Evolutionary conservation across 2,329 filamentous ascomycete species (phyloP).

Genomic region (Fusarium burgessii): DNA sequence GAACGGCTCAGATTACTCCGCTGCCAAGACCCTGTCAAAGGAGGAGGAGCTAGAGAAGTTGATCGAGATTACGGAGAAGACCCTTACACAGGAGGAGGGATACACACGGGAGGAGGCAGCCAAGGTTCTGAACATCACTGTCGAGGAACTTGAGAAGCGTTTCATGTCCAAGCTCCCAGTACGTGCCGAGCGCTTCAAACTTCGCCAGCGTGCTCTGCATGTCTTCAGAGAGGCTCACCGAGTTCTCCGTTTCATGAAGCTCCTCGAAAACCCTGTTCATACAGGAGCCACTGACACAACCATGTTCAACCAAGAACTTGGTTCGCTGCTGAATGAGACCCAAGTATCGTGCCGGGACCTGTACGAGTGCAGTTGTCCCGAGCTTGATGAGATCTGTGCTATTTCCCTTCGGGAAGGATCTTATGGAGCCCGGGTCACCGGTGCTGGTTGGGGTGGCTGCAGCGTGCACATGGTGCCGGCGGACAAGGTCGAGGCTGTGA

Average conservation of each 20-base stretch:
- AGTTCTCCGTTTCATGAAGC: constrained; percentile 83
- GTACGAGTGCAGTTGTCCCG: constrained; percentile 92
- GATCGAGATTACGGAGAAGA: constrained; percentile 74
- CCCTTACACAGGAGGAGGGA: constrained; percentile 81
- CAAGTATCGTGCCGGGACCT: constrained; percentile 87
- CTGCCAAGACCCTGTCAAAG: constrained; percentile 59
- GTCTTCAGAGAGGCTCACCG: constrained; percentile 91
- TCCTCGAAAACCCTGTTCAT: constrained; percentile 70
- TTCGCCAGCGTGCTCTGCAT: constrained; percentile 88
- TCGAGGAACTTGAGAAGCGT: constrained; percentile 77
- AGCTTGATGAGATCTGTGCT: constrained; percentile 88
- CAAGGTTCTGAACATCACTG: constrained; percentile 73
- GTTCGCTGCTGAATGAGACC: constrained; percentile 87
- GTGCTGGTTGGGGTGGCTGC: constrained; percentile 97
- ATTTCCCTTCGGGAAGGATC: constrained; percentile 83
- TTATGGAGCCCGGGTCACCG: constrained; percentile 87
- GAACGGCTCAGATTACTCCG: constrained; percentile 52
- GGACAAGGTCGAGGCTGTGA: constrained; percentile 83
- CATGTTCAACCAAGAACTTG: constrained; percentile 75
- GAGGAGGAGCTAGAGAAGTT: constrained; percentile 80
- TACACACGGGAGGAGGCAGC: constrained; percentile 92
- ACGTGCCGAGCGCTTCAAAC: constrained; percentile 86
- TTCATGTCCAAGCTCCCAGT: constrained; percentile 93
- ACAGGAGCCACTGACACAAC: constrained; percentile 63
- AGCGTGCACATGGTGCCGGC: constrained; percentile 92